phyloP scores from a whole-genome alignment of 2,329 filamentous ascomycete species.

The Sphaerulina vaccinii region DNA sequence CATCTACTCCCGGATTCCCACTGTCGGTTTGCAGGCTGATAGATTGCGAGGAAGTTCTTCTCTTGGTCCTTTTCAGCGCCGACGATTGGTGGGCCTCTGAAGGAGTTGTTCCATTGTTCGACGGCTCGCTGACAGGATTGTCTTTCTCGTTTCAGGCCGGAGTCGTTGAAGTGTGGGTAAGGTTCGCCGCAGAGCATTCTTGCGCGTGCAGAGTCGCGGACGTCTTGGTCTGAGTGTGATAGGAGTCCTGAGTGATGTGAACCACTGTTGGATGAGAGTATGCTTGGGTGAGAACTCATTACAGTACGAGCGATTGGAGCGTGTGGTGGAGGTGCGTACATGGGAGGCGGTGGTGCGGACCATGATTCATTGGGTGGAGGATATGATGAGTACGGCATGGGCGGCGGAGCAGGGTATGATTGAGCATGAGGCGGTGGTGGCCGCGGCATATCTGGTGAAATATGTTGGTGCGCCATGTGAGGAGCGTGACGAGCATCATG shows the following conservation, averaged over 20 bases:
- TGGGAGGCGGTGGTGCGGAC: constrained; percentile 12
- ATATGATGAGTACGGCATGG: constrained; percentile 12
- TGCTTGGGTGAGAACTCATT: constrained; percentile 27
- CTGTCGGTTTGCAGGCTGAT: constrained; percentile 59
- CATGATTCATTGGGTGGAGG: constrained; percentile 11
- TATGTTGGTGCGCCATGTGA: not conserved
- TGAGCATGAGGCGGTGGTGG: constrained; percentile 21
- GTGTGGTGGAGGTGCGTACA: constrained; percentile 12
- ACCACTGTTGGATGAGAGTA: constrained; percentile 40
- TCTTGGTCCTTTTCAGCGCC: constrained; percentile 62
- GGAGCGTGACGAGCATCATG: constrained; percentile 1
- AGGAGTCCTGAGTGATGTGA: constrained; percentile 27
- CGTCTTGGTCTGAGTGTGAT: not conserved
- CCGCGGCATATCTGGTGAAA: constrained; percentile 3
- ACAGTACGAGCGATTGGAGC: constrained; percentile 13
- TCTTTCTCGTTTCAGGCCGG: constrained; percentile 77
- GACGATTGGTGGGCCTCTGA: constrained; percentile 51
- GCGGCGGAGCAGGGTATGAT: constrained; percentile 19
- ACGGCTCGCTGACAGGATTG: constrained; percentile 78
- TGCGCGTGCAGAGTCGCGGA: constrained; percentile 65
- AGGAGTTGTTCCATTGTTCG: constrained; percentile 74
- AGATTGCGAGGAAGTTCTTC: constrained; percentile 68
- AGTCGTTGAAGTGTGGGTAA: constrained; percentile 73
- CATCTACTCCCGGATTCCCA: constrained; percentile 13
- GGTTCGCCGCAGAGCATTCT: constrained; percentile 80